Conservation (phyloP, 441 rosid genomes). For the Mallotus japonicus region DNA sequence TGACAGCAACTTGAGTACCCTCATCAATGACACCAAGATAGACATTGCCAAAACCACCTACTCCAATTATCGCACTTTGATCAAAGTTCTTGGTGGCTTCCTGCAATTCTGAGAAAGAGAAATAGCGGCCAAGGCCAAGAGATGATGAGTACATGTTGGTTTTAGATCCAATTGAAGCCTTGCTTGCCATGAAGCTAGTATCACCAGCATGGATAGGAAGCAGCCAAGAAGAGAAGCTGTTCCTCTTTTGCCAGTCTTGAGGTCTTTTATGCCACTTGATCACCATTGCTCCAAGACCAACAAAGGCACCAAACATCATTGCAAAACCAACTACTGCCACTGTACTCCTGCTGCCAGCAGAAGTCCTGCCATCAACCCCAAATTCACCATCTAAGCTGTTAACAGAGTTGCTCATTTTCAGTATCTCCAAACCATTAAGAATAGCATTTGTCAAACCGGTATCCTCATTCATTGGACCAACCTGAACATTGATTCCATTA, state of each 20-base stretch:
- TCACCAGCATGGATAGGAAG: constrained; percentile 78
- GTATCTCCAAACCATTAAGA: constrained; percentile 72
- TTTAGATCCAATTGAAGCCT: constrained; percentile 54
- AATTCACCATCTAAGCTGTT: constrained; percentile 85
- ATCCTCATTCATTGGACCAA: constrained; percentile 59
- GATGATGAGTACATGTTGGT: constrained; percentile 56
- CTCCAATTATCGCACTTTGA: constrained; percentile 62
- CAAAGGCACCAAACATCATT: constrained; percentile 94
- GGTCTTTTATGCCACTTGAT: constrained; percentile 85
- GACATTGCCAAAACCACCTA: constrained; percentile 91
- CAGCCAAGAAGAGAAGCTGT: constrained; percentile 89
- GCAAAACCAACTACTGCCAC: constrained; percentile 84
- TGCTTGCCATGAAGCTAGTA: constrained; percentile 62
- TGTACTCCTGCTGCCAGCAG: constrained; percentile 33
- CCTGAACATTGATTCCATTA: constrained; percentile 50
- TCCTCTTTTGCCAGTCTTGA: constrained; percentile 87
- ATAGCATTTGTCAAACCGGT: constrained; percentile 59
- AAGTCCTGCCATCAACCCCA: constrained; percentile 59
- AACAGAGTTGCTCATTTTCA: constrained; percentile 79
- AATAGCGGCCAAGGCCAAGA: constrained; percentile 72
- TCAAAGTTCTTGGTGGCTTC: constrained; percentile 82
- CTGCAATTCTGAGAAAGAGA: constrained; percentile 65
- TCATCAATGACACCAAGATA: constrained; percentile 67
- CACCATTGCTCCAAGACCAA: constrained; percentile 93
- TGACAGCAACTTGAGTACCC: constrained; percentile 80